Evolutionary conservation across 257 asterid genomes (phyloP).

Genomic region (Buddleja alternifolia): DNA sequence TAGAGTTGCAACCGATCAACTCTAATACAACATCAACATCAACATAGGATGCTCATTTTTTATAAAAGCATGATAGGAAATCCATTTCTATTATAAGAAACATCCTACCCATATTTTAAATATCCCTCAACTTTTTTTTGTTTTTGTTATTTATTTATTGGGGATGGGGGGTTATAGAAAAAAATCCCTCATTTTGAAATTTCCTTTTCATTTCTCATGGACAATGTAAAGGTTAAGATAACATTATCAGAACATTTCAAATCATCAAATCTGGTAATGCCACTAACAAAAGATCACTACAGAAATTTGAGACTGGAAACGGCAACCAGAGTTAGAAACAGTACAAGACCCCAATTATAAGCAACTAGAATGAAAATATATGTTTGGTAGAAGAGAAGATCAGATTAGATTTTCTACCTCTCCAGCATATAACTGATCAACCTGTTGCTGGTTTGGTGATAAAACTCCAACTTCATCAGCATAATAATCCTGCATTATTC

Average conservation of each 20-base stretch:
- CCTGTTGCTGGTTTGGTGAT: slow-evolving; percentile 95
- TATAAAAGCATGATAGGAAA: slow-evolving; percentile 3
- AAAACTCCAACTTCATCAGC: slow-evolving; percentile 98
- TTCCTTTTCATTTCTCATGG: neutral
- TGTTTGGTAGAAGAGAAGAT: slow-evolving; percentile 21
- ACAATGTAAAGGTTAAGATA: neutral
- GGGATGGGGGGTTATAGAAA: neutral
- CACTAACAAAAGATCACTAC: neutral
- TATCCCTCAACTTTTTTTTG: no score
- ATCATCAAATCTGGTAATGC: neutral
- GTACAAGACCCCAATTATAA: neutral
- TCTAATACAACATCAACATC: neutral
- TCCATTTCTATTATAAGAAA: slow-evolving; percentile 15
- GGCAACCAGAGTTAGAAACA: neutral
- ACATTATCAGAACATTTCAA: neutral
- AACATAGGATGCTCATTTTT: slow-evolving; percentile 19
- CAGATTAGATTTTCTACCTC: slow-evolving; percentile 67
- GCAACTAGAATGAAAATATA: slow-evolving; percentile 10
- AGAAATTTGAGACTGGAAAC: neutral
- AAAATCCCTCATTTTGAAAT: neutral
- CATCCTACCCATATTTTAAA: slow-evolving; percentile 1
- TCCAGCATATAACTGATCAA: slow-evolving; percentile 77
- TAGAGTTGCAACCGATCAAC: slow-evolving; percentile 2
- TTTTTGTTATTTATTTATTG: no score
- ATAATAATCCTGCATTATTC: slow-evolving; percentile 76